Base-by-base conservation (phyloP, 2,329 filamentous ascomycete genomes). In the Cryphonectria naterciae region DNA sequence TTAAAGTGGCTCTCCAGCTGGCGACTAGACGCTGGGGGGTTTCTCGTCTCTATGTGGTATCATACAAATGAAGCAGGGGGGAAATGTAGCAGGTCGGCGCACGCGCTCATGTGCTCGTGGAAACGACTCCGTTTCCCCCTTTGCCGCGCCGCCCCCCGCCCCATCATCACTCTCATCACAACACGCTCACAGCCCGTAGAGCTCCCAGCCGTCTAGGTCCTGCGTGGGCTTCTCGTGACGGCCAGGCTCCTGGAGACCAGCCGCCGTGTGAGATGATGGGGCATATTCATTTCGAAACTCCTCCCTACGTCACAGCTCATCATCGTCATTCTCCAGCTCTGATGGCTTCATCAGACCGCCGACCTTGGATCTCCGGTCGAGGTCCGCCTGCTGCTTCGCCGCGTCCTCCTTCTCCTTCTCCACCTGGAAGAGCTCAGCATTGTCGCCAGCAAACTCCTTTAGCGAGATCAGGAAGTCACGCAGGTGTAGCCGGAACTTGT, bases 381-480 rank as follows among this genome's bases (percentile, higher is more conserved):
- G 91, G 80, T 99, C 97, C 32, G 94, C 93, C 65, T 92, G 91
- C 80, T 95, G 94, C 63, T 93, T 93, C 76, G 95, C 93, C 74
- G 90, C 90, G 73, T 95, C 92, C 74, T 94, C 94, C 81, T 97
- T 92, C 82, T 99, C 96, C 81, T 97, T 94, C 81, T 99, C 96
- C 71, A 97, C 95, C 4, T 93, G 90, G 81, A 92, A 99, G 13
- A 99, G 87, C 79, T 99, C 96, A 0, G 95, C 90, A 77, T 98
- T 98, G 82, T 99, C 96, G 67, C 93, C 96, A 0, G 94, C 91
- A 74, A 98, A 99, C 82, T 99, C 97, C 83, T 98, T 97, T 76
- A 99, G 86, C 32, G 95, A 97, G 77, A 99, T 97, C 75, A 99
- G 85, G 88, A 99, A 99, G 83, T 99, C 96, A 75, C 96, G 94